Percentiles rank a stretch among this genome's conserved stretches.
phyloP scores from a whole-genome alignment of 2,329 filamentous ascomycete genomes.

The Ploettnerulaceae sp. region DNA sequence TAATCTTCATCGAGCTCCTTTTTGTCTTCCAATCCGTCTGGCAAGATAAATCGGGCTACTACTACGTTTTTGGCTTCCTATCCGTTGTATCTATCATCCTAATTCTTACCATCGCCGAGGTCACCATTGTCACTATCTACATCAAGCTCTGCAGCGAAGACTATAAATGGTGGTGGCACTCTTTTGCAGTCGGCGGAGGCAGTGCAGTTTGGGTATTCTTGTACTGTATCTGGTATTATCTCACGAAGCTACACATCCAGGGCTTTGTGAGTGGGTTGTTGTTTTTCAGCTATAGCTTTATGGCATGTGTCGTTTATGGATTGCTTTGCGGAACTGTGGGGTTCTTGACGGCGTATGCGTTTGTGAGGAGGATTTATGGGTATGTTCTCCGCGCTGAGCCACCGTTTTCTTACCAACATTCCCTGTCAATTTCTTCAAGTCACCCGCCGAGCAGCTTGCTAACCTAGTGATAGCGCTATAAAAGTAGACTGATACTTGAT shows the following conservation, averaged over 20 bases:
- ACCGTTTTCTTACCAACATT: too few relatives aligned
- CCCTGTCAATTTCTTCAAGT: neutral
- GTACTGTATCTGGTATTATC: constrained; percentile 82
- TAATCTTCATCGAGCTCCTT: constrained; percentile 81
- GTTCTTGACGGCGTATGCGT: constrained; percentile 78
- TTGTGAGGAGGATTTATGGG: constrained; percentile 79
- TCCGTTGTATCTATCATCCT: constrained; percentile 68
- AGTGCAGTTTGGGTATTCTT: constrained; percentile 76
- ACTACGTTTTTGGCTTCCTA: constrained; percentile 86
- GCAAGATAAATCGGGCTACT: constrained; percentile 88
- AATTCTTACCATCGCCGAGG: constrained; percentile 72
- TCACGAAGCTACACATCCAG: constrained; percentile 72
- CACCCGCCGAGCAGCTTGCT: neutral
- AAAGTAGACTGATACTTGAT: constrained; percentile 26
- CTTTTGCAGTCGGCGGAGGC: constrained; percentile 72
- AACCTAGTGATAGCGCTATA: constrained; percentile 19
- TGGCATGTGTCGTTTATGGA: constrained; percentile 77
- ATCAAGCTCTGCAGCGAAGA: constrained; percentile 80
- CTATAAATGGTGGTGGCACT: constrained; percentile 91
- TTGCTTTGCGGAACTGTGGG: constrained; percentile 78
- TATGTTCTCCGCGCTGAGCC: constrained; percentile 42
- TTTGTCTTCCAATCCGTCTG: constrained; percentile 85
- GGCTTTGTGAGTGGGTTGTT: constrained; percentile 75
- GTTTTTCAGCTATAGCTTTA: constrained; percentile 80
- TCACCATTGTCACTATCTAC: constrained; percentile 79